Evolutionary conservation across 1,284 basidiomycete species (phyloP), one percentile per base, ranked within the genome.

Genomic region (Mrakiaceae sp.): DNA sequence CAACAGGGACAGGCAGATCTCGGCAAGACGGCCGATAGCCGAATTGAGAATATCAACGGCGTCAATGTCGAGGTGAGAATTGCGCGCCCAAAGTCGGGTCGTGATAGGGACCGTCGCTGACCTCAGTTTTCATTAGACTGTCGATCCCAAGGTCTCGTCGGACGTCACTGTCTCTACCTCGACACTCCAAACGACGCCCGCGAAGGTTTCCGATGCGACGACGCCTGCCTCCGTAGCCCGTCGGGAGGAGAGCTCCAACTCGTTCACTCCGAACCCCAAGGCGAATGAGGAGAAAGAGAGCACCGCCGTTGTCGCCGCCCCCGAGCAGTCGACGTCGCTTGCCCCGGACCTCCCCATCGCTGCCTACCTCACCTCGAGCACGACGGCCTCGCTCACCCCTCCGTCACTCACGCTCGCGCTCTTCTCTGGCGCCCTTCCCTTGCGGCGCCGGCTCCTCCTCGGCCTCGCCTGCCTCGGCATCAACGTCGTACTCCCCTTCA

Each of bases 341-440:
- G 8, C 43, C 10, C 14, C 60, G 5, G 64, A 66, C n/a, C 64
- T 66, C 11, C 64, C 64, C 40, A 66, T 66, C 50, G 55, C 55
- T n/a, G 43, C 55, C 48, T 66, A 66, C 44, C 56, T 66, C 14
- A 50, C 48, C n/a, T 54, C 51, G 6, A 44, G 47, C 47, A 61
- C 64, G 46, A 40, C 55, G 40, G 46, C 62, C 11, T 52, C 60
- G 4, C 48, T 51, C 9, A 62, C 53, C 14, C 64, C 64, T 53
- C 64, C 64, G 14, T 66, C 64, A 10, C 64, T 66, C 64, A 66
- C 64, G 6, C 64, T 66, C 55, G 64, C 64, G 2, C 52, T 66
- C 44, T 66, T 66, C 60, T 62, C 64, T 14, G 62, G 60, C 40
- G 58, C 62, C 60, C 60, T 66, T 4, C 64, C 64, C 9, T 53